These are phyloP conservation scores for Misopates orontium DNA, from an alignment of 257 asterid species.

Conservation along the genomic window DNA sequence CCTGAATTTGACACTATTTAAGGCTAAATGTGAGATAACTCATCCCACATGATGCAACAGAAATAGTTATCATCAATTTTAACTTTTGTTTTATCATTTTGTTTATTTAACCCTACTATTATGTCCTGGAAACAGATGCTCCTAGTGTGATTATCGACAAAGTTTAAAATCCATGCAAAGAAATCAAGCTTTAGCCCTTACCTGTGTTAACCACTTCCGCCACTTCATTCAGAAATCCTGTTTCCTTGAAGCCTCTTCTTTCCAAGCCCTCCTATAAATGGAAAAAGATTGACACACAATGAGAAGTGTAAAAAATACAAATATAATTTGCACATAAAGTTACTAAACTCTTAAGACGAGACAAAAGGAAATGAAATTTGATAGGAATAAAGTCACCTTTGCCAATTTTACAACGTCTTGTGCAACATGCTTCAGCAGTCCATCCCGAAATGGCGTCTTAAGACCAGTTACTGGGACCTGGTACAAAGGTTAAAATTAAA, in stretches of 20 bases:
- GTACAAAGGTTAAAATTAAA: slow-evolving; percentile 29
- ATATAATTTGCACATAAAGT: background rate
- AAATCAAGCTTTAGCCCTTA: slow-evolving; percentile 18
- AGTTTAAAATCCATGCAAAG: background rate
- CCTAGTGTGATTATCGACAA: background rate
- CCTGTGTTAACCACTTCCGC: slow-evolving; percentile 87
- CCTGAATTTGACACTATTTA: no score
- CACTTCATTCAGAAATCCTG: slow-evolving; percentile 86
- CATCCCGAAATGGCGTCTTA: slow-evolving; percentile 96
- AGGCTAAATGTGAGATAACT: no score
- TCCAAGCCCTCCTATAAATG: slow-evolving; percentile 80
- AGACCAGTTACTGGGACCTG: slow-evolving; percentile 84
- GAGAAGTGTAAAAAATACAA: background rate
- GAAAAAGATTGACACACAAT: slow-evolving; percentile 11
- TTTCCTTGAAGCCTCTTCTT: slow-evolving; percentile 93
- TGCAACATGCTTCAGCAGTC: slow-evolving; percentile 92
- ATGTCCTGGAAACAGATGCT: no score
- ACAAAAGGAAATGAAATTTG: background rate
- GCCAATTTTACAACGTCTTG: slow-evolving; percentile 87
- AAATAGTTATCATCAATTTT: no score
- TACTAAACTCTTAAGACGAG: no score
- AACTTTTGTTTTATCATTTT: no score
- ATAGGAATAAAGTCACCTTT: slow-evolving; percentile 37
- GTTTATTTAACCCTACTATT: no score
- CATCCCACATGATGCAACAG: no score